Evolutionary conservation across 2,329 filamentous ascomycete species (phyloP), one percentile per base, ranked within the genome.

Genomic region (Colletotrichum lentis): DNA sequence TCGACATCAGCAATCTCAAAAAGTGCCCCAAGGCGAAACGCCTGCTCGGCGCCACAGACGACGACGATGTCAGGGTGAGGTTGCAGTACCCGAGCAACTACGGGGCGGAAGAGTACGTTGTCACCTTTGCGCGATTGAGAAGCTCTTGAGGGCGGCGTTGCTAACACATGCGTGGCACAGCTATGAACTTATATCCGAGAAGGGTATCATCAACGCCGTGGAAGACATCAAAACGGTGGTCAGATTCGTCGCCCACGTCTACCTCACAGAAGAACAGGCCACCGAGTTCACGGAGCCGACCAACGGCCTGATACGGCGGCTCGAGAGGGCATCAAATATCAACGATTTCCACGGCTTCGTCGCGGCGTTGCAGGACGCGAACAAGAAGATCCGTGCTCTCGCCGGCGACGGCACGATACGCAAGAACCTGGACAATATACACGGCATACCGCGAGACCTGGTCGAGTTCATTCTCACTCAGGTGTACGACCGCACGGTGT

Each of bases 401-500:
- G 85, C 94, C 22, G 82, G 86, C 70, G 86, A 91, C 73, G 93
- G 92, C 47, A 88, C 87, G 11, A 88, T 98, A 69, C 85, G 88
- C 22, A 88, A 86, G 72, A 91, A 92, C 72, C 84, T 98, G 54
- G 87, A 91, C 71, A 80, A 82, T 55, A 88, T 88, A 76, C 90
- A 91, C 73, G 84, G 86, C 54, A 82, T 97, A 20, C 89, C 91
- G 7, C 84, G 92, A 50, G 87, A 88, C 52, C 86, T 94, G 56
- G 89, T 94, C 54, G 89, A 91, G 72, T 90, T 93, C 72, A 95
- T 97, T 73, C 86, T 97, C 49, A 89, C 87, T 62, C 94, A 99
- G 77, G 91, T 93, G 24, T 98, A 97, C 80, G 90, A 94, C 74
- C 92, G 96, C 58, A 97, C 93, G 5, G 96, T 99, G 8, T 96